Evolutionary conservation across 768 basidiomycete genomes (phyloP).

Genomic region (Hysterangium stoloniferum): DNA sequence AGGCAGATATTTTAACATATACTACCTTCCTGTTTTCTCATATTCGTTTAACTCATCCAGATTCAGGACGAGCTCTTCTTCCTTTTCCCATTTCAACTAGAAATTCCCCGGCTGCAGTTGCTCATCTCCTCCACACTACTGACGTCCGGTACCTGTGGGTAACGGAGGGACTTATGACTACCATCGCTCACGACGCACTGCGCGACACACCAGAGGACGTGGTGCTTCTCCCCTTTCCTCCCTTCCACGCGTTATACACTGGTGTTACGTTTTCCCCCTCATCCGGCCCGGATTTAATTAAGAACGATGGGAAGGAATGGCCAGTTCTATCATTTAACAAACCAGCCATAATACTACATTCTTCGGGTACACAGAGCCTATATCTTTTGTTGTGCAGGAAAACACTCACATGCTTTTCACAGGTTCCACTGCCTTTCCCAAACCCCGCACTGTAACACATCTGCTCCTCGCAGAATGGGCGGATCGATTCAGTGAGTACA

Average conservation of each 20-base stretch:
- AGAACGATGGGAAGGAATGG: not conserved
- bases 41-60: not conserved
- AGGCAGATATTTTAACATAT: not conserved
- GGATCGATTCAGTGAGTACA: slow-evolving; percentile 12
- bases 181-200: slow-evolving; percentile 15
- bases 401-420: not conserved
- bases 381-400: not conserved
- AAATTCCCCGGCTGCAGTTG: not conserved
- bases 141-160: not conserved
- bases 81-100: not conserved
- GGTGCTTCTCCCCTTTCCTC: slow-evolving; percentile 12
- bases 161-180: slow-evolving; percentile 9
- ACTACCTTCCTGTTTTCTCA: slow-evolving; percentile 1
- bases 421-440: slow-evolving; percentile 25
- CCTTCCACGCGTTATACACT: slow-evolving; percentile 18
- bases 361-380: slow-evolving; percentile 14
- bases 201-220: slow-evolving; percentile 6
- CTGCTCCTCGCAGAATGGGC: slow-evolving; percentile 15
- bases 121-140: not conserved
- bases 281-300: not conserved
- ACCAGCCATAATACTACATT: slow-evolving; percentile 13
- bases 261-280: not conserved
- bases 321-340: not conserved
- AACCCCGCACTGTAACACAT: slow-evolving; percentile 19
- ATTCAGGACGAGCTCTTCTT: not conserved